Evolutionary conservation across 192 early-diverging fungal species (phyloP).

Genomic region (Coemansia sp.): DNA sequence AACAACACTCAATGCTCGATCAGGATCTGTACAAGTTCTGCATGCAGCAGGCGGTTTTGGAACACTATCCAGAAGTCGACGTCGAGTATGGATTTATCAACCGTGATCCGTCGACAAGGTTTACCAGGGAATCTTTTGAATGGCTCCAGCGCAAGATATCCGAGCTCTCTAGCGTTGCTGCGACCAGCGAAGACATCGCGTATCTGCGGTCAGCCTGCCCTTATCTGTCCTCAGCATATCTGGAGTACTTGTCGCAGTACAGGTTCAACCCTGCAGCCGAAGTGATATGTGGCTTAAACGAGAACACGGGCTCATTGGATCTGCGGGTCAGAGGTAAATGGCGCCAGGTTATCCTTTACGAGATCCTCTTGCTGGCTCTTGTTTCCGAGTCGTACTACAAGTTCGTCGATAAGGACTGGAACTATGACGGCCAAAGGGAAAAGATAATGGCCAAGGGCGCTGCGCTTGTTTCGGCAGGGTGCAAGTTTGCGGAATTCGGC

Average conservation of each 20-base stretch:
- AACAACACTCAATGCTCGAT: constrained; percentile 66
- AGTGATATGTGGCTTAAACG: constrained; percentile 18
- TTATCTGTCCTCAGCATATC: constrained; percentile 59
- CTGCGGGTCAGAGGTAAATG: constrained; percentile 63
- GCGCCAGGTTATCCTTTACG: constrained; percentile 74
- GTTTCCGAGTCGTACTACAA: constrained; percentile 70
- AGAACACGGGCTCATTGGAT: constrained; percentile 25
- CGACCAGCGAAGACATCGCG: constrained; percentile 39
- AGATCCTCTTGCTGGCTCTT: constrained; percentile 68
- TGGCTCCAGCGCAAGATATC: constrained; percentile 52
- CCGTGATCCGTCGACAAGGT: constrained; percentile 47
- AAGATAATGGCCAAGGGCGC: constrained; percentile 53
- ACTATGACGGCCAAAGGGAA: constrained; percentile 61
- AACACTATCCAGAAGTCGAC: constrained; percentile 62
- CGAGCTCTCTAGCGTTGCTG: constrained; percentile 13
- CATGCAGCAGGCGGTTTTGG: constrained; percentile 75
- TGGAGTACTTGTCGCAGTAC: constrained; percentile 61
- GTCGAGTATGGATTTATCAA: constrained; percentile 70
- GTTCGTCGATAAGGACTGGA: constrained; percentile 70
- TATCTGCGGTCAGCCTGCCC: constrained; percentile 51
- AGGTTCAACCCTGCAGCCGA: constrained; percentile 44
- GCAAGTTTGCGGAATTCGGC: constrained; percentile 78
- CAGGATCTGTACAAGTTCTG: constrained; percentile 84
- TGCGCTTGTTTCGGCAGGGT: constrained; percentile 57
- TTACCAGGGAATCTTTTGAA: constrained; percentile 49